phyloP scores from a whole-genome alignment of 2,329 filamentous ascomycete genomes.

The Colletotrichum liriopes region DNA sequence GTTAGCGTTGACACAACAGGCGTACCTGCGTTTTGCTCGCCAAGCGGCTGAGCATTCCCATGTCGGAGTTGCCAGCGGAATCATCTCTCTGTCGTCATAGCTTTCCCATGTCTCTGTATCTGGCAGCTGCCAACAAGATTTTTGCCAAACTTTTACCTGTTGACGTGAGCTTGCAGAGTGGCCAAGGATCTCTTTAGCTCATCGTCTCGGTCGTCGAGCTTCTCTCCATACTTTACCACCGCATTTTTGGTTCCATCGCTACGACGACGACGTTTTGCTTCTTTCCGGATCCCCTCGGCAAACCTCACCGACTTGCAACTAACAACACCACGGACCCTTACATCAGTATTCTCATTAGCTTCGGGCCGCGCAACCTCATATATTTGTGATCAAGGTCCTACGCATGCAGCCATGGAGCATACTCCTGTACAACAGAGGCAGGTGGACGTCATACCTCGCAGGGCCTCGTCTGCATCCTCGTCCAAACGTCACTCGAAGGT shows the following conservation, averaged over 20 bases:
- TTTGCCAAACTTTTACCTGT: not conserved
- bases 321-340: not conserved
- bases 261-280: not conserved
- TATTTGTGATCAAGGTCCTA: not conserved
- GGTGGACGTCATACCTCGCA: not conserved
- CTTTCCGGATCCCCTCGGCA: not conserved
- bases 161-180: not conserved
- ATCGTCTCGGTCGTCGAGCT: not conserved
- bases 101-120: not conserved
- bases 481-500: not conserved
- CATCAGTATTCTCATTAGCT: not conserved
- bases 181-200: not conserved
- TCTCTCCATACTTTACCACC: not conserved
- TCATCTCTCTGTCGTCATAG: not conserved
- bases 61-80: not conserved
- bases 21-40: not conserved
- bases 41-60: not conserved
- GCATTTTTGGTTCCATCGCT: not conserved
- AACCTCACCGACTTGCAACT: constrained; percentile 2
- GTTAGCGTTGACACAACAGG: not conserved
- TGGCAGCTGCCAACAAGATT: constrained; percentile 6
- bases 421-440: not conserved
- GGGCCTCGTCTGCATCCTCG: not conserved
- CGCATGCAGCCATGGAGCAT: constrained; percentile 1
- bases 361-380: not conserved